Base-by-base conservation (phyloP, 2,329 filamentous ascomycete species). In the Botrytis deweyae region DNA sequence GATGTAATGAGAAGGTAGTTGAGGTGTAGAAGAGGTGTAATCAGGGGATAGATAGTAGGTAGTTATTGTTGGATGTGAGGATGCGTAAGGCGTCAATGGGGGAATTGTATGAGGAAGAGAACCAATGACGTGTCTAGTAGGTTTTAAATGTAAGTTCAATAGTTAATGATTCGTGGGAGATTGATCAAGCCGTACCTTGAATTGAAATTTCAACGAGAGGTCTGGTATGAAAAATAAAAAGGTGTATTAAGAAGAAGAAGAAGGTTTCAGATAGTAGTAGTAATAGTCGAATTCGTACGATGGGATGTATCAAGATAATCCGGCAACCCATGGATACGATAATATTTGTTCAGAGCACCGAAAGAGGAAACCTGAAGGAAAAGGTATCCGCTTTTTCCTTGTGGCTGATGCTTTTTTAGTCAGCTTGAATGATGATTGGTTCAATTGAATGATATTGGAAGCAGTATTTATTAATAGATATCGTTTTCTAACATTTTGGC, bases 81-180 rank as follows among this genome's bases (percentile, higher is more conserved):
- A 29, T 58, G 14, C 25, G 22, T n/a, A 3, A 65, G 44, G 29
- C 42, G 40, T 55, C 46, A 29, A 55, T 36, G 63, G 63, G 40
- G 40, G 40, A 22, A 44, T 44, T 10, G 55, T 44, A 42, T 36
- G 18, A n/a, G 38, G n/a, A 20, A 36, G 44, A 44, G 52, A 33
- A 44, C 22, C 52, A 62, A 62, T 46, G 66, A 58, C 49, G 66
- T 68, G 66, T 68, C 66, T 67, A 40, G 22, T 63, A n/a, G 61
- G 25, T 55, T 40, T 55, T 40, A 25, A 40, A 40, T 29, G 46
- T 67, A 67, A 67, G 65, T 22, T 29, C 38, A 14, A n/a, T 67
- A n/a, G 25, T 40, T 20, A 29, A 52, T 36, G 3, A 22, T 29
- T 40, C 10, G 42, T 20, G 3, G 29, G n/a, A 67, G 33, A 33